Evolutionary conservation across 2,329 filamentous ascomycete species (phyloP), one percentile per base, ranked within the genome.

Genomic region (Bisporella sp.): DNA sequence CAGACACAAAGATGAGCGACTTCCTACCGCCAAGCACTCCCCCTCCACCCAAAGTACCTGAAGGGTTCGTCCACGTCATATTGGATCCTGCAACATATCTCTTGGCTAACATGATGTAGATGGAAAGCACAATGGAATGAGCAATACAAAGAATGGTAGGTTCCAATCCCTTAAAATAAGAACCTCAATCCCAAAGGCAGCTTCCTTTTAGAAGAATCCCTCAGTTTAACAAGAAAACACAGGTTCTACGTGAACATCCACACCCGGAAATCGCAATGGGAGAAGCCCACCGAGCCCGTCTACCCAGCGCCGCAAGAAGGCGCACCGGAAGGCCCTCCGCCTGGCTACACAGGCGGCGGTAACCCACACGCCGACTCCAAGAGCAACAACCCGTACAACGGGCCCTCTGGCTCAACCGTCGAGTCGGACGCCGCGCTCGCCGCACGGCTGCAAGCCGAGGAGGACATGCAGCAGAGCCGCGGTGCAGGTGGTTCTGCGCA

Each of bases 231-330:
- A 28, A 65, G 48, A 46, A n/a, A 13, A 28, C 32, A 6, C 42
- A 89, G 85, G 85, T 96, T 93, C 78, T 96, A 87, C 72, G 87
- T 96, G 54, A 93, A 96, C 72, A 80, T 87, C 54, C 80, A 84
- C 68, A 96, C 90, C 57, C 93, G 93, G 63, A 78, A 86, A 65
- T 95, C 91, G 5, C 87, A 92, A 76, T 96, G 91, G 91, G 87
- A 95, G 4, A 85, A 81, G 59, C 90, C 90, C 13, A 88, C 82
- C 37, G 76, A 76, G 48, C 84, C 87, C 41, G 81, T 82, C 47
- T 78, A 79, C 57, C 74, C 78, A 12, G 80, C 81, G 46, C 78
- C 79, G 45, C 75, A 78, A 49, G 62, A 66, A 45, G 64, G 68
- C 37, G 59, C 67, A 42, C 65, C 73, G 1, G 71, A 84, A 9